phyloP scores from a whole-genome alignment of 805 yeast species.

The Yamadazyma laniorum region DNA sequence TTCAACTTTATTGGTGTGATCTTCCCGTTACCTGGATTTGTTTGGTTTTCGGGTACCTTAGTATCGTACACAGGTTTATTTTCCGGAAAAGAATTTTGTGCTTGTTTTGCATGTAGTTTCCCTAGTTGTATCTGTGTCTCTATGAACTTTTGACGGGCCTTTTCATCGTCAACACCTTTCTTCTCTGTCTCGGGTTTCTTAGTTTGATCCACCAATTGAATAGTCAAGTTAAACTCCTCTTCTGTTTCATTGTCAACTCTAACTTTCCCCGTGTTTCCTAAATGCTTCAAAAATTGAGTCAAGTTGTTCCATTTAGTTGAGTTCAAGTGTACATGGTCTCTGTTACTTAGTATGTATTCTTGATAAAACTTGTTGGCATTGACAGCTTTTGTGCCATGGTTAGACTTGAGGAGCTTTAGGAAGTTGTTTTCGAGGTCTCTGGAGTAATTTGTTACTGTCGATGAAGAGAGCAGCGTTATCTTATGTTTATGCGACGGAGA shows the following conservation, averaged over 20 bases:
- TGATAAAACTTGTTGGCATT: slow-evolving; percentile 87
- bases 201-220: slow-evolving; percentile 25
- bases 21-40: too few relatives aligned
- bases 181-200: neutral
- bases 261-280: slow-evolving; percentile 58
- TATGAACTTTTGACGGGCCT: slow-evolving; percentile 21
- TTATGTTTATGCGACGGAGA: slow-evolving; percentile 75
- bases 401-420: slow-evolving; percentile 53
- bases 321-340: slow-evolving; percentile 85
- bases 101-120: neutral
- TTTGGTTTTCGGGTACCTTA: too few relatives aligned
- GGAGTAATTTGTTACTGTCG: slow-evolving; percentile 58
- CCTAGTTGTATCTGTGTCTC: slow-evolving; percentile 55
- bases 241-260: slow-evolving; percentile 38
- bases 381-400: slow-evolving; percentile 79
- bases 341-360: slow-evolving; percentile 73
- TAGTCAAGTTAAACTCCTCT: slow-evolving; percentile 30
- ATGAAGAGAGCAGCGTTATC: slow-evolving; percentile 34
- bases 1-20: slow-evolving; percentile 4
- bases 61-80: neutral
- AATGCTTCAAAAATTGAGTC: slow-evolving; percentile 60
- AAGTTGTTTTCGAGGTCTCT: slow-evolving; percentile 62
- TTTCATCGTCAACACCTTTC: slow-evolving; percentile 6
- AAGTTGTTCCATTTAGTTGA: slow-evolving; percentile 79
- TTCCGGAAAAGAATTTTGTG: neutral